phyloP scores from a whole-genome alignment of 805 yeast genomes.

The Teunomyces stri region DNA sequence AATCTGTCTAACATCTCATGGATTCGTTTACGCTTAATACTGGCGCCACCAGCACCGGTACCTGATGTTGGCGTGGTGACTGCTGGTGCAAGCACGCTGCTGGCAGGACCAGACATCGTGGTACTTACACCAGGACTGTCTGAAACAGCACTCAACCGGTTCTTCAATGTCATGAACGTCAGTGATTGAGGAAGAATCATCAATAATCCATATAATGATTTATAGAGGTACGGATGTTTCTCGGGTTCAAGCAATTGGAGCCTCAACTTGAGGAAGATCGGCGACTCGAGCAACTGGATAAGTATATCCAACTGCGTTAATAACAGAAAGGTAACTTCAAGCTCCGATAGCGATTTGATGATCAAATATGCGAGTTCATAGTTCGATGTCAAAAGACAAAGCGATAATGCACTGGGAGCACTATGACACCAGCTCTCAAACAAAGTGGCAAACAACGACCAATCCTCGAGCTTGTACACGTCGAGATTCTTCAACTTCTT shows the following conservation, averaged over 20 bases:
- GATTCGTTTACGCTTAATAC: slow-evolving; percentile 35
- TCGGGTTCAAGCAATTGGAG: slow-evolving; percentile 88
- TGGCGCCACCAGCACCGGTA: slow-evolving; percentile 15
- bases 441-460: slow-evolving; percentile 66
- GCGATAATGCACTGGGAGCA: slow-evolving; percentile 81
- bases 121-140: slow-evolving; percentile 24
- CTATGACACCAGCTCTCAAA: slow-evolving; percentile 92
- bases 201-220: slow-evolving; percentile 84
- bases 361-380: slow-evolving; percentile 87
- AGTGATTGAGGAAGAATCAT: slow-evolving; percentile 94
- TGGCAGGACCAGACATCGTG: slow-evolving; percentile 8
- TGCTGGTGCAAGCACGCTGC: slow-evolving; percentile 14
- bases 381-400: slow-evolving; percentile 82
- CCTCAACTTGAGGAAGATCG: slow-evolving; percentile 83
- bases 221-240: slow-evolving; percentile 73
- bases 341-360: slow-evolving; percentile 73
- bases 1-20: slow-evolving; percentile 43
- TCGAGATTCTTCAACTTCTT: slow-evolving; percentile 61
- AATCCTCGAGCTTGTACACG: slow-evolving; percentile 52
- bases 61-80: slow-evolving; percentile 18
- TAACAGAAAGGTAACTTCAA: slow-evolving; percentile 75
- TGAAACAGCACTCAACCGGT: slow-evolving; percentile 64
- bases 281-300: slow-evolving; percentile 88
- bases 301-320: slow-evolving; percentile 85
- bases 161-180: slow-evolving; percentile 79